A percentile compares a stretch with the other conserved stretches of the same genome.
phyloP scores from a whole-genome alignment of 2,329 filamentous ascomycete genomes.

The Nigrospora sphaerica region DNA sequence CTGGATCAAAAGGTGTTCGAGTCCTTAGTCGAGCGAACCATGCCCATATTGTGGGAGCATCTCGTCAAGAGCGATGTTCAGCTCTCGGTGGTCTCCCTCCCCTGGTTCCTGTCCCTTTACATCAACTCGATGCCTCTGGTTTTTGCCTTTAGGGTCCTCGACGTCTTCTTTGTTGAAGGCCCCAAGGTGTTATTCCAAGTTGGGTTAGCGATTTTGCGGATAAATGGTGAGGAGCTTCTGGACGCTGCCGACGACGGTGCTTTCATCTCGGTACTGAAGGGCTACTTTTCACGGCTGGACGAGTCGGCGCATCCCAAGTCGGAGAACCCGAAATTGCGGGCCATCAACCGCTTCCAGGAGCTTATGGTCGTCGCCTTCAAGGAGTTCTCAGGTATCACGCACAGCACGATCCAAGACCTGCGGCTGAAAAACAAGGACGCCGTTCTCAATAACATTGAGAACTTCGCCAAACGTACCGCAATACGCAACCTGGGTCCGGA shows the following conservation, averaged over 20 bases:
- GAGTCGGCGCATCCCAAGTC: slow-evolving; percentile 94
- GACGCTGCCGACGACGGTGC: slow-evolving; percentile 92
- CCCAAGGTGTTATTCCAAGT: slow-evolving; percentile 97
- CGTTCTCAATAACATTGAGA: slow-evolving; percentile 93
- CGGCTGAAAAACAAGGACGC: slow-evolving; percentile 89
- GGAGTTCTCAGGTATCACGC: slow-evolving; percentile 92
- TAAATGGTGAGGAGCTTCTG: slow-evolving; percentile 92
- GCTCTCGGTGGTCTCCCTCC: slow-evolving; percentile 90
- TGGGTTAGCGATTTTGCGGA: slow-evolving; percentile 88
- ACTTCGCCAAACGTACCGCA: slow-evolving; percentile 91
- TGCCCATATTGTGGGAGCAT: slow-evolving; percentile 97
- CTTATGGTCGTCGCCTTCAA: slow-evolving; percentile 99
- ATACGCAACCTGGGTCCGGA: slow-evolving; percentile 94
- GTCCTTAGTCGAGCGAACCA: slow-evolving; percentile 95
- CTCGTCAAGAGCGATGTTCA: slow-evolving; percentile 96
- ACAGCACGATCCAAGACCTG: slow-evolving; percentile 83
- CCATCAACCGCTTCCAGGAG: slow-evolving; percentile 94
- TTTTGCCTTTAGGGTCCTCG: slow-evolving; percentile 91
- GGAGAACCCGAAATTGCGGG: slow-evolving; percentile 87
- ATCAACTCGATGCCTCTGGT: slow-evolving; percentile 99
- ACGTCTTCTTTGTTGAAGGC: slow-evolving; percentile 97
- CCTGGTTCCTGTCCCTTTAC: slow-evolving; percentile 96
- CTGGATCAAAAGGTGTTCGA: slow-evolving; percentile 97
- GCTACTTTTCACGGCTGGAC: slow-evolving; percentile 87
- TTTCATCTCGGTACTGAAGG: slow-evolving; percentile 93